Evolutionary conservation across 176 grass and related monocot species (phyloP).

Genomic region (Rhipidocladum racemiflorum): DNA sequence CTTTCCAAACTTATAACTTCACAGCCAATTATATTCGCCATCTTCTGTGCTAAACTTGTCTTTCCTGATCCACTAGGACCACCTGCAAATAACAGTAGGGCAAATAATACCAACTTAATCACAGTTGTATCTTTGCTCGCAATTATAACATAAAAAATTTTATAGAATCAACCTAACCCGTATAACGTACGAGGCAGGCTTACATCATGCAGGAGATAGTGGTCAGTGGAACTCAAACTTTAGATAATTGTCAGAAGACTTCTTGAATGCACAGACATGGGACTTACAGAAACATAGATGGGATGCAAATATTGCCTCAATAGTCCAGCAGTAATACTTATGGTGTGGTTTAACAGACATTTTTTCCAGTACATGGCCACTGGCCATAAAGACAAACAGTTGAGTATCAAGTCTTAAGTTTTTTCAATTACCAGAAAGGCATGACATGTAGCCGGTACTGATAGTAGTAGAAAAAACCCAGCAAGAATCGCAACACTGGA

Average conservation of each 20-base stretch:
- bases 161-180: no score
- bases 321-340: not conserved
- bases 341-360: conserved; percentile 1
- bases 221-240: not conserved
- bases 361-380: not conserved
- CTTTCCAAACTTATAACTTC: conserved; percentile 98
- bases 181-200: not conserved
- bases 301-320: not conserved
- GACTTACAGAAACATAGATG: not conserved
- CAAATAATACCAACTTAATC: conserved; percentile 27
- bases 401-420: not conserved
- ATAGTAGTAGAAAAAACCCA: not conserved
- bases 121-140: not conserved
- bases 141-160: not conserved
- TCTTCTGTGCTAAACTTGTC: conserved; percentile 97
- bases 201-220: not conserved
- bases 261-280: not conserved
- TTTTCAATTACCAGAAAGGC: not conserved
- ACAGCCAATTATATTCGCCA: conserved; percentile 99
- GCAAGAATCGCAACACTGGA: not conserved
- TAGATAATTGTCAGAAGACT: not conserved
- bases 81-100: conserved; percentile 43
- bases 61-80: conserved; percentile 98
- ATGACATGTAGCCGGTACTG: not conserved
- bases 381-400: not conserved